Percentiles rank a stretch among this genome's conserved stretches.
Evolutionary conservation across 179 eudicot species (phyloP).

Genomic region (Beta macrorhiza): DNA sequence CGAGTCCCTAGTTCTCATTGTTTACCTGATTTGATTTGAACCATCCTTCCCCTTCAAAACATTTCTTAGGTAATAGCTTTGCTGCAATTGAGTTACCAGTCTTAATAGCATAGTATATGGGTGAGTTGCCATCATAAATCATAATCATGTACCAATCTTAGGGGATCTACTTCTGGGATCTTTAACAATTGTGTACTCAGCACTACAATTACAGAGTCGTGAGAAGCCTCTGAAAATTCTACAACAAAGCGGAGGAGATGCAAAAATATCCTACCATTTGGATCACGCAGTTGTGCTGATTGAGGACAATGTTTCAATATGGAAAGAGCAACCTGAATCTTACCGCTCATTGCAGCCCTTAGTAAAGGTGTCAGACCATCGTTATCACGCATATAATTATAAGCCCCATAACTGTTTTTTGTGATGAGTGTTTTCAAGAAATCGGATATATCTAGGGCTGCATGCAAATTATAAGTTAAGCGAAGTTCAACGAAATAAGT

Average conservation of each 20-base stretch:
- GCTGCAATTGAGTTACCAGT: slow-evolving; percentile 1
- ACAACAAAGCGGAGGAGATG: slow-evolving; percentile 6
- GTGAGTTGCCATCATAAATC: slow-evolving; percentile 17
- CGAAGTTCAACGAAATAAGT: neutral
- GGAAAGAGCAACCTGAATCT: neutral
- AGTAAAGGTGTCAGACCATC: slow-evolving; percentile 23
- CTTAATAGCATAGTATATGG: slow-evolving; percentile 14
- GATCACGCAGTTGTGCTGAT: slow-evolving; percentile 18
- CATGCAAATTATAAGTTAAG: neutral
- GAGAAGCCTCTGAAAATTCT: neutral
- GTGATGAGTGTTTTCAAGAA: neutral
- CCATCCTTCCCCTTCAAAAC: neutral
- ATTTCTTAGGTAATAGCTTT: neutral
- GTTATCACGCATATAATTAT: neutral
- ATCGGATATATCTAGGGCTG: neutral
- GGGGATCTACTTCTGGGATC: slow-evolving; percentile 3
- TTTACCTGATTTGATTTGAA: neutral
- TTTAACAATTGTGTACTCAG: neutral
- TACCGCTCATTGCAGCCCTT: slow-evolving; percentile 21
- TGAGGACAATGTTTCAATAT: slow-evolving; percentile 15
- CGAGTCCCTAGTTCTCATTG: too few relatives aligned
- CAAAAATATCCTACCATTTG: slow-evolving; percentile 16
- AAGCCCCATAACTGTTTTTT: neutral
- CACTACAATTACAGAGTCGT: neutral
- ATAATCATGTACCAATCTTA: slow-evolving; percentile 2